Evolutionary conservation across 805 yeast species (phyloP).

Genomic region (Wickerhamiella azyma): DNA sequence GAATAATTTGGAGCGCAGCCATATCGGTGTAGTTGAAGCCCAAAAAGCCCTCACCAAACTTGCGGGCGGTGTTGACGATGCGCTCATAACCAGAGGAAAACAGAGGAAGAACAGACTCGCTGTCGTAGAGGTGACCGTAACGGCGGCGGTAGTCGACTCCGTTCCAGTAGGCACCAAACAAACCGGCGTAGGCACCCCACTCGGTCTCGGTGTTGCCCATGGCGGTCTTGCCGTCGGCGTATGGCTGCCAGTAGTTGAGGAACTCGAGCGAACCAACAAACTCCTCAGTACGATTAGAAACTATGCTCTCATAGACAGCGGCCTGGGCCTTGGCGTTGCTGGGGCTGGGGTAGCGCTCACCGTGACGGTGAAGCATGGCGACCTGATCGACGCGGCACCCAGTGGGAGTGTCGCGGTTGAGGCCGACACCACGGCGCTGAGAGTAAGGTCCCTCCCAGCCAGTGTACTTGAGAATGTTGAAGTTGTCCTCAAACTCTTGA

Average conservation of each 20-base stretch:
- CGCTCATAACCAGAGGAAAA: slow-evolving; percentile 45
- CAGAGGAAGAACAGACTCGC: slow-evolving; percentile 31
- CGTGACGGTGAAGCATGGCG: slow-evolving; percentile 40
- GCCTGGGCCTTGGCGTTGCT: slow-evolving; percentile 9
- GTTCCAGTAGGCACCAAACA: slow-evolving; percentile 33
- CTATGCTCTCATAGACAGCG: slow-evolving; percentile 10
- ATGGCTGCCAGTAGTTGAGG: slow-evolving; percentile 35
- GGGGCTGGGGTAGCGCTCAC: slow-evolving; percentile 39
- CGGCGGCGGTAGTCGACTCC: slow-evolving; percentile 37
- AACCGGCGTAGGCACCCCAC: slow-evolving; percentile 40
- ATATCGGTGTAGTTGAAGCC: slow-evolving; percentile 19
- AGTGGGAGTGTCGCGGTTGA: slow-evolving; percentile 37
- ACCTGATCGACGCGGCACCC: slow-evolving; percentile 43
- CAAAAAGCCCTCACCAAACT: slow-evolving; percentile 22
- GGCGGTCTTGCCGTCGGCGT: slow-evolving; percentile 30
- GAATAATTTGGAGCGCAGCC: slow-evolving; percentile 17
- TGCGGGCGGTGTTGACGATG: slow-evolving; percentile 23
- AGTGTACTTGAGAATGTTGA: slow-evolving; percentile 34
- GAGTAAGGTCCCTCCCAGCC: slow-evolving; percentile 44
- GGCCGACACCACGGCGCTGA: slow-evolving; percentile 37
- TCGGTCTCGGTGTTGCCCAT: slow-evolving; percentile 37
- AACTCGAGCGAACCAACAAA: slow-evolving; percentile 33
- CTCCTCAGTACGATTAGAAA: slow-evolving; percentile 1
- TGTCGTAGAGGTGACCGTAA: slow-evolving; percentile 36
- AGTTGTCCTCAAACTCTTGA: slow-evolving; percentile 29